phyloP scores from a whole-genome alignment of 805 yeast species.

The Jamesozyma hellenica region DNA sequence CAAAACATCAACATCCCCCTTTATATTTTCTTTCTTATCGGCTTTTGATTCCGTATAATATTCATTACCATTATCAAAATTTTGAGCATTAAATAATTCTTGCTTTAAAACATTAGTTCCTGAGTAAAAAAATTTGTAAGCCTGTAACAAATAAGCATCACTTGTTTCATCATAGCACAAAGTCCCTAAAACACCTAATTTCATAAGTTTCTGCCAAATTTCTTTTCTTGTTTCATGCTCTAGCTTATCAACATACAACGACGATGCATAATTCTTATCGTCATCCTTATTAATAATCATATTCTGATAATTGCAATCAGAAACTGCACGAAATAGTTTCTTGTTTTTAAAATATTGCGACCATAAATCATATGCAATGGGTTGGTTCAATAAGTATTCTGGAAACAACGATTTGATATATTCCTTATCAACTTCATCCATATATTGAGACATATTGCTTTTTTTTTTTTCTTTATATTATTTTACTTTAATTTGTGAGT shows the following conservation, averaged over 20 bases:
- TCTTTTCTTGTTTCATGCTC: slow-evolving; percentile 17
- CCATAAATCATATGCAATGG: slow-evolving; percentile 25
- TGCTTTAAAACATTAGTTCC: neutral
- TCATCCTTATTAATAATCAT: neutral
- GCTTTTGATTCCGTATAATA: too few relatives aligned
- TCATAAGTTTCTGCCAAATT: slow-evolving; percentile 26
- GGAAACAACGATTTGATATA: slow-evolving; percentile 23
- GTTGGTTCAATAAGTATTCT: slow-evolving; percentile 25
- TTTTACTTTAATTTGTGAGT: too few relatives aligned
- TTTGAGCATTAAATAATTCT: slow-evolving; percentile 1
- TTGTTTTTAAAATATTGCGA: slow-evolving; percentile 18
- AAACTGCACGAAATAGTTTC: slow-evolving; percentile 14
- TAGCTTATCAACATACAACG: neutral
- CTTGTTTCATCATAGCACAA: slow-evolving; percentile 22
- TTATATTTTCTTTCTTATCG: too few relatives aligned
- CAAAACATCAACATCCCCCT: neutral
- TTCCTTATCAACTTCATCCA: slow-evolving; percentile 22
- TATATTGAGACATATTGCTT: slow-evolving; percentile 11
- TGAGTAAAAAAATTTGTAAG: slow-evolving; percentile 25
- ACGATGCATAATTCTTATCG: neutral
- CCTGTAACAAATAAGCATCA: slow-evolving; percentile 26
- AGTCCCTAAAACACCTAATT: slow-evolving; percentile 27
- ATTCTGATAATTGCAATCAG: neutral
- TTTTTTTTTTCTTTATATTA: neutral
- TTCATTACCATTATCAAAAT: neutral